These are phyloP conservation scores for Euphorbia peplus DNA, from an alignment of 345 rosid species.

Conservation along the genomic window DNA sequence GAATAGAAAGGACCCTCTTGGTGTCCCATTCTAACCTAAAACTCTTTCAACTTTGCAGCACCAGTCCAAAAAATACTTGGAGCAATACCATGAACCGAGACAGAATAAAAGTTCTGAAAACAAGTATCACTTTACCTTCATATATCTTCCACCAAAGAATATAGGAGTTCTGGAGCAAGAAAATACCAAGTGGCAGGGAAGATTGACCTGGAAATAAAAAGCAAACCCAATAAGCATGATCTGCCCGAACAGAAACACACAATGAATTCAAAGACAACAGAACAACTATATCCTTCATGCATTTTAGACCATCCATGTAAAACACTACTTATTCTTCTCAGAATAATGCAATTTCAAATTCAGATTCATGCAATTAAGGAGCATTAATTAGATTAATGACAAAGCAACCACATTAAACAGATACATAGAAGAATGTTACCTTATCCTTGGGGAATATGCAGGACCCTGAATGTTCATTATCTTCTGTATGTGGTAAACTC, in stretches of 20 bases:
- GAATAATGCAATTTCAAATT: conserved; percentile 2
- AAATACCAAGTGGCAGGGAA: conserved; percentile 64
- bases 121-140: conserved; percentile 52
- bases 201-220: conserved; percentile 43
- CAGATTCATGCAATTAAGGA: conserved; percentile 3
- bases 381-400: conserved; percentile 6
- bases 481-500: conserved; percentile 24
- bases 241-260: neutral
- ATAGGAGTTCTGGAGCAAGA: conserved; percentile 61
- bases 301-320: neutral
- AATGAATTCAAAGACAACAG: neutral
- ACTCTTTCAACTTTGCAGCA: no score
- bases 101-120: neutral
- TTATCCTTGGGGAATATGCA: conserved; percentile 29
- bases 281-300: neutral
- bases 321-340: neutral
- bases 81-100: no score
- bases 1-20: no score
- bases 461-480: conserved; percentile 29
- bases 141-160: conserved; percentile 85
- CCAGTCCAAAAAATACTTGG: no score
- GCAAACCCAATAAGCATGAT: conserved; percentile 1
- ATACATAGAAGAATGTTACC: conserved; percentile 32
- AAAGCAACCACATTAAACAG: neutral
- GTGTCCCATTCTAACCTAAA: no score